Evolutionary conservation across 2,329 filamentous ascomycete genomes (phyloP).

Genomic region (Claviceps pazoutovae): DNA sequence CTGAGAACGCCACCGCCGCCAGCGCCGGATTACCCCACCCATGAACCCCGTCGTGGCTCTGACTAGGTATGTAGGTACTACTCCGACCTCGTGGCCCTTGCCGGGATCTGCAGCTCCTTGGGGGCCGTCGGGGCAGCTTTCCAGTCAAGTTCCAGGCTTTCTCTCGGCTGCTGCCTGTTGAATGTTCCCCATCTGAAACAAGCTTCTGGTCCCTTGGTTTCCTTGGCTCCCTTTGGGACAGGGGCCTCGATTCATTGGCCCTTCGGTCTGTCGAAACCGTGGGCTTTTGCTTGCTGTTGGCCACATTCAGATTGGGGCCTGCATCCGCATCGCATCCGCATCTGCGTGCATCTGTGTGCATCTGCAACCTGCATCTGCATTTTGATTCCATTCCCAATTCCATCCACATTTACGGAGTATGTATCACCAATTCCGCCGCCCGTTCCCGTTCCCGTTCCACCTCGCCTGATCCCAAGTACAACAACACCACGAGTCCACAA

Average conservation of each 20-base stretch:
- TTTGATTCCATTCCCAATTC: background rate
- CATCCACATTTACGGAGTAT: no score
- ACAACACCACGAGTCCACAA: background rate
- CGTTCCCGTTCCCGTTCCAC: background rate
- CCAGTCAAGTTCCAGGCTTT: no score
- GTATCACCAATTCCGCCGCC: no score
- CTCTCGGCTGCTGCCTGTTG: no score
- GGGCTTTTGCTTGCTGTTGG: background rate
- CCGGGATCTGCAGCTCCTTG: no score
- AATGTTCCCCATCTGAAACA: conserved; percentile 2
- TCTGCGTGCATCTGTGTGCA: background rate
- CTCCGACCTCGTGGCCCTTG: no score
- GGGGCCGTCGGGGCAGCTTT: no score
- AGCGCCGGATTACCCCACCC: no score
- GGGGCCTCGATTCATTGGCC: background rate
- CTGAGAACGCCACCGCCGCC: no score
- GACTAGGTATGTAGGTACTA: no score
- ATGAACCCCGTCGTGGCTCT: no score
- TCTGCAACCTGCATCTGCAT: background rate
- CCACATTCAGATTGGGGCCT: background rate
- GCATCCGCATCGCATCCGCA: background rate
- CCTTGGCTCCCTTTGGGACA: background rate
- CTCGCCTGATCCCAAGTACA: no score
- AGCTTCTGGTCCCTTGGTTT: background rate
- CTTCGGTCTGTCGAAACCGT: background rate